Evolutionary conservation across 768 basidiomycete genomes (phyloP).

Genomic region (Mycena maculata): DNA sequence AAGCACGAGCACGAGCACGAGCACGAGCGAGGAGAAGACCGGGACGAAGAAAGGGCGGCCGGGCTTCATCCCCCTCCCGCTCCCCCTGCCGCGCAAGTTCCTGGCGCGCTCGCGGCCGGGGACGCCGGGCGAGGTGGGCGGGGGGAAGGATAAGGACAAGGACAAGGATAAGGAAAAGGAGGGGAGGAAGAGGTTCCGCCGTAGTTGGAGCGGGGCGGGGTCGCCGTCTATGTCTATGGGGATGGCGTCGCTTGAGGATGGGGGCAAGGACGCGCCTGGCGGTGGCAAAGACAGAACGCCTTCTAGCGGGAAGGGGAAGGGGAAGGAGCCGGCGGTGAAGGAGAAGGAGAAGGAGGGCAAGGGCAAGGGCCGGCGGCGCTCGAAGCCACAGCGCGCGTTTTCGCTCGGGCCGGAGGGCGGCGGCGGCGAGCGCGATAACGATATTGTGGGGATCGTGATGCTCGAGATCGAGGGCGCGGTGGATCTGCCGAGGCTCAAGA

Average conservation of each 20-base stretch:
- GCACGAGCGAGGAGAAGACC: not conserved
- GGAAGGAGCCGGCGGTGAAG: conserved; percentile 39
- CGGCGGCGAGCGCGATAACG: conserved; percentile 72
- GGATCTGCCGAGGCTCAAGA: conserved; percentile 87
- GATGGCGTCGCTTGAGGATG: not conserved
- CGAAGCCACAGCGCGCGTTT: conserved; percentile 53
- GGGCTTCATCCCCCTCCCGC: conserved; percentile 33
- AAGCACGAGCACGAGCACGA: not conserved
- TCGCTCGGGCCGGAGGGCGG: conserved; percentile 48
- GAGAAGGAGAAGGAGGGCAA: conserved; percentile 35
- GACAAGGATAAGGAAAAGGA: conserved; percentile 31
- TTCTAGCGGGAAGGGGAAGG: conserved; percentile 18
- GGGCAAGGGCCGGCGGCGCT: conserved; percentile 20
- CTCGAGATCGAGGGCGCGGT: conserved; percentile 87
- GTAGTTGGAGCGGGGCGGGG: conserved; percentile 41
- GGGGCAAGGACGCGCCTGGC: not conserved
- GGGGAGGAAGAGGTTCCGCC: conserved; percentile 42
- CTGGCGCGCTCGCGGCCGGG: conserved; percentile 25
- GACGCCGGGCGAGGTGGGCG: conserved; percentile 28
- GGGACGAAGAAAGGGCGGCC: conserved; percentile 25
- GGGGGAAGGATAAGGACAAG: not conserved
- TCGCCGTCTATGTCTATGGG: too few relatives aligned
- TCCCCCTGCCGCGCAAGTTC: conserved; percentile 31
- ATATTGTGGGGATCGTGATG: conserved; percentile 95
- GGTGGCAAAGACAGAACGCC: not conserved